Base-by-base conservation (phyloP, 2,329 filamentous ascomycete species). In the Incumbomyces lentus region DNA sequence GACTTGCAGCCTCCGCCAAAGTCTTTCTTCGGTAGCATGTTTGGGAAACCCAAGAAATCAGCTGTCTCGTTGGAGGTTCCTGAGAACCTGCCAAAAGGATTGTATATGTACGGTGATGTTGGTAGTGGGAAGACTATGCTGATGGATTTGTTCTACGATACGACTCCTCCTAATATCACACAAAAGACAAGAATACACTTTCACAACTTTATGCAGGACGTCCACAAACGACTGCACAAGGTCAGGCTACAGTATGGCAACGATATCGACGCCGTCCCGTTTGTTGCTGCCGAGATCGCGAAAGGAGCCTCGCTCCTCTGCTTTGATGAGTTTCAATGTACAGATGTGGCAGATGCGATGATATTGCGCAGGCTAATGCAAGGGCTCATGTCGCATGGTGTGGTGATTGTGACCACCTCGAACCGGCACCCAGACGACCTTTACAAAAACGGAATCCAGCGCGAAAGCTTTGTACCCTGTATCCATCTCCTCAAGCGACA, bases 181-280 rank as follows among this genome's bases (percentile, higher is more conserved):
- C 79, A 80, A 29, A 95, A 95, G 70, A 93, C 83, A 39, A 77
- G 92, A 40, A 95, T 98, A 60, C 92, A 98, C 70, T 98, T 98
- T 67, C 88, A 96, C 71, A 95, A 95, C 64, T 98, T 98, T 71
- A 98, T 98, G 92, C 92, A 96, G 65, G 86, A 94, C 64, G 84
- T 96, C 40, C 92, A 98, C 68, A 87, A 83, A 64, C 77, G 90
- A 50, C 70, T 96, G 58, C 92, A 96, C 69, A 80, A 79, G 61
- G 82, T 94, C 67, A 95, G 95, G 70, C 83, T 92, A 76, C 70
- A 81, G 58, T 79, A 94, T 63, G 92, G 92, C 26, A 88, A 81
- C 61, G 88, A 95, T 56, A 76, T 95, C 33, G 92, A 98, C 64
- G 86, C 80, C 1, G 78, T 96, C 37, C 90, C 90, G 0, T 92